These are phyloP conservation scores for Chytridiales sp. DNA, from an alignment of 371 early-diverging fungal genomes.

Conservation along the genomic window DNA sequence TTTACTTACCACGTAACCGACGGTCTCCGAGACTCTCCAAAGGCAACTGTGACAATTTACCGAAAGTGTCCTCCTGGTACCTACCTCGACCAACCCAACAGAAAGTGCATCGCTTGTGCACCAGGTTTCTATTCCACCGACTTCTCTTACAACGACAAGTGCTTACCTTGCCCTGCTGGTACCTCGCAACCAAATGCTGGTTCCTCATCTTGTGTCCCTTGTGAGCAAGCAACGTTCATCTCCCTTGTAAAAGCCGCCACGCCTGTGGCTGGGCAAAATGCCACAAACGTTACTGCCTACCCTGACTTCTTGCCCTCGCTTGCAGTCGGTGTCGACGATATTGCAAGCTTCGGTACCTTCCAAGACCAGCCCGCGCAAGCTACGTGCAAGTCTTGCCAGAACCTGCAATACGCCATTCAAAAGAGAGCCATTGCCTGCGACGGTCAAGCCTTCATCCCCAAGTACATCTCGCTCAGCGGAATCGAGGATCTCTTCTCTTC, in stretches of 20 bases:
- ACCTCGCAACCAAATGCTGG: constrained; percentile 3
- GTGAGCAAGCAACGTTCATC: neutral
- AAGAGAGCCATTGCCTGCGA: neutral
- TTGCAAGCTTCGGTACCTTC: neutral
- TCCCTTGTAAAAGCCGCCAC: too few species aligned
- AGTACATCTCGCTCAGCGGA: neutral
- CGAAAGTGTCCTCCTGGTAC: constrained; percentile 6
- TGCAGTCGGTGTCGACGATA: neutral
- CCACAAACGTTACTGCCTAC: neutral
- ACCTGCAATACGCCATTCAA: constrained; percentile 5
- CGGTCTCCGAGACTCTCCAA: neutral
- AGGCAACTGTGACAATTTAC: neutral
- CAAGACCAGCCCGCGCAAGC: constrained; percentile 12
- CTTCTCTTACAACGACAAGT: neutral
- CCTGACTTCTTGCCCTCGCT: neutral
- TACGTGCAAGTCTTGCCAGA: constrained; percentile 7
- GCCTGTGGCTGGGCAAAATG: neutral
- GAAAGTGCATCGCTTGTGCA: neutral
- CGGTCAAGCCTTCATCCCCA: constrained; percentile 12
- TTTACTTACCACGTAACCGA: constrained; percentile 9
- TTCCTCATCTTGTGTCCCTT: neutral
- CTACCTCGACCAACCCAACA: neutral
- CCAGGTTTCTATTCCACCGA: neutral
- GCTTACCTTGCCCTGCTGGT: constrained; percentile 11
- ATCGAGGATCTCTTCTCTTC: too few species aligned